A percentile compares a stretch with the other conserved stretches of the same genome.
phyloP scores from a whole-genome alignment of 2,329 filamentous ascomycete species.

The Colletotrichum lindemuthianum region DNA sequence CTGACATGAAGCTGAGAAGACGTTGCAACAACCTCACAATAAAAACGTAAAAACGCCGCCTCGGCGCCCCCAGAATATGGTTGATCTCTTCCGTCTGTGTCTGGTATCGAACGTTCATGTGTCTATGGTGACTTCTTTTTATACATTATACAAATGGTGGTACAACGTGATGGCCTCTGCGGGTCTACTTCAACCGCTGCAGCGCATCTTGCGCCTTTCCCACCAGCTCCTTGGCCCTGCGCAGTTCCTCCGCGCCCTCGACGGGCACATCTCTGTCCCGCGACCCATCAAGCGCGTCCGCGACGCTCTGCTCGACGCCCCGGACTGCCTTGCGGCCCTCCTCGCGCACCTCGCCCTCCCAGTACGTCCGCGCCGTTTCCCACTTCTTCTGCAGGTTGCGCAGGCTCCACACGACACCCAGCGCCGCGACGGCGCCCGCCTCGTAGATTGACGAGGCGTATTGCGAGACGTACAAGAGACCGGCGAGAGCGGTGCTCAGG shows the following conservation, averaged over 20 bases:
- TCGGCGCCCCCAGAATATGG: background rate
- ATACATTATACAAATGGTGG: conserved; percentile 35
- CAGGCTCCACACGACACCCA: conserved; percentile 69
- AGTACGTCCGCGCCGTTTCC: conserved; percentile 68
- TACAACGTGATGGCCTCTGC: conserved; percentile 17
- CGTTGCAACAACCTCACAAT: too few species aligned
- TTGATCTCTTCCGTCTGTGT: background rate
- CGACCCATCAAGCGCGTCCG: conserved; percentile 53
- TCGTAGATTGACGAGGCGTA: conserved; percentile 66
- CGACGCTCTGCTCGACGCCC: conserved; percentile 64
- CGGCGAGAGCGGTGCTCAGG: conserved; percentile 64
- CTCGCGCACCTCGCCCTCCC: conserved; percentile 74
- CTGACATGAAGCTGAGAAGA: too few species aligned
- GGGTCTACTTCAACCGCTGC: conserved; percentile 54
- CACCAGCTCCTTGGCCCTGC: conserved; percentile 56
- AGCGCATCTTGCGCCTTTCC: conserved; percentile 61
- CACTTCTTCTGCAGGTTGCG: conserved; percentile 69
- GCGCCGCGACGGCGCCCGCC: conserved; percentile 68
- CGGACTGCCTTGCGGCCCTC: conserved; percentile 72
- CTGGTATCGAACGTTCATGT: conserved; percentile 2
- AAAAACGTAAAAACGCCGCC: too few species aligned
- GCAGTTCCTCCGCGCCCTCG: conserved; percentile 47
- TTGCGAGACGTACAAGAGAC: conserved; percentile 66
- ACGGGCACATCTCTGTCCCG: conserved; percentile 38
- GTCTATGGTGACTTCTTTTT: conserved; percentile 24